phyloP scores from a whole-genome alignment of 202 grass and related monocot species.

The Zizania palustris region DNA sequence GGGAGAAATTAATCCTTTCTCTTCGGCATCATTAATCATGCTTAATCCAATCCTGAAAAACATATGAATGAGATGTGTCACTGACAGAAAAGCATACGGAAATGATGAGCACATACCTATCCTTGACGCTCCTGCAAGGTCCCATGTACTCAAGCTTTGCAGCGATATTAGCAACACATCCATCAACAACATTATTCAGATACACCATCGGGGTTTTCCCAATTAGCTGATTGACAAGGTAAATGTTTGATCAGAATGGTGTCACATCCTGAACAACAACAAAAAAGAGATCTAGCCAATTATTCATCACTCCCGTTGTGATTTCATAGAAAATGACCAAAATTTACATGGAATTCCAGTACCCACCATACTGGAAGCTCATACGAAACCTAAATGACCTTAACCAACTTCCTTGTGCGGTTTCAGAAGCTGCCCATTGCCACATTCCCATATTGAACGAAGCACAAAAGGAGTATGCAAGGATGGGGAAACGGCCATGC shows the following conservation, averaged over 20 bases:
- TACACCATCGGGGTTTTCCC: slow-evolving; percentile 94
- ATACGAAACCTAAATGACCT: too few species aligned
- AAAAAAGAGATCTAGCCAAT: too few species aligned
- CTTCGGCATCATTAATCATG: slow-evolving; percentile 96
- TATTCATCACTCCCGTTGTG: too few species aligned
- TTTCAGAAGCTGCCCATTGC: neutral
- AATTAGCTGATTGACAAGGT: slow-evolving; percentile 61
- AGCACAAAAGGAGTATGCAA: neutral
- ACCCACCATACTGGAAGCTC: too few species aligned
- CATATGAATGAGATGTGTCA: slow-evolving; percentile 33
- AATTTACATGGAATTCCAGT: neutral
- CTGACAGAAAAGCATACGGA: neutral
- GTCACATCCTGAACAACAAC: neutral
- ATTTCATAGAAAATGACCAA: neutral
- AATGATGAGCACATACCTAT: slow-evolving; percentile 59
- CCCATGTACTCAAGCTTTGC: slow-evolving; percentile 96
- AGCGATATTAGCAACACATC: slow-evolving; percentile 79
- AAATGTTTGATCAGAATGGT: slow-evolving; percentile 35
- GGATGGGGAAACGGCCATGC: neutral
- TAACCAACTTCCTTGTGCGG: neutral
- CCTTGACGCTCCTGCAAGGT: slow-evolving; percentile 90
- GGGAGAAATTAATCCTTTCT: slow-evolving; percentile 77
- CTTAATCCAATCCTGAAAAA: slow-evolving; percentile 73
- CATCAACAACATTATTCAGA: slow-evolving; percentile 85
- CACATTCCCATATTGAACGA: neutral